Evolutionary conservation across 352 stramenopile genomes (phyloP).

Genomic region (Phytophthora pisi): DNA sequence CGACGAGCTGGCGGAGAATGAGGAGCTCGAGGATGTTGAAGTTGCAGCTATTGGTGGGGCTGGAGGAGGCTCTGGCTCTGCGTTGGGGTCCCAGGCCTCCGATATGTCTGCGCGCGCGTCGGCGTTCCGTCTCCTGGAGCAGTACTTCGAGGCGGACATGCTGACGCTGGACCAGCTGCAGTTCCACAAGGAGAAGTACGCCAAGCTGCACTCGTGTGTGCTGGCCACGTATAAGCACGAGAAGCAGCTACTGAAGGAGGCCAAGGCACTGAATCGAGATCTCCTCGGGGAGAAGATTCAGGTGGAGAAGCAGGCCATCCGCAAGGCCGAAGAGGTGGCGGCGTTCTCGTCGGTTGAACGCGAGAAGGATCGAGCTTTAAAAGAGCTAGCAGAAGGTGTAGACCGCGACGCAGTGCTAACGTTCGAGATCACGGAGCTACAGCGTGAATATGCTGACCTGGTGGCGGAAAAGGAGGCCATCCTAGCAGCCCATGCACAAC

Average conservation of each 20-base stretch:
- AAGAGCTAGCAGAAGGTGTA: conserved; percentile 77
- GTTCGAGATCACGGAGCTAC: conserved; percentile 89
- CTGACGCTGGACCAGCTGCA: conserved; percentile 78
- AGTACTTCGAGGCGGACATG: conserved; percentile 88
- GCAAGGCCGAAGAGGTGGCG: conserved; percentile 80
- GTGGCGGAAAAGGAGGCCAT: conserved; percentile 78
- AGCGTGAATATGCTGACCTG: conserved; percentile 81
- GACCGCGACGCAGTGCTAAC: conserved; percentile 83
- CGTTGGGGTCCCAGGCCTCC: conserved; percentile 30
- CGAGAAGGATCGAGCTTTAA: conserved; percentile 78
- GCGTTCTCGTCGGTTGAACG: conserved; percentile 77
- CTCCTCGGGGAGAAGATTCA: conserved; percentile 87
- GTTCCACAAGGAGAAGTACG: conserved; percentile 86
- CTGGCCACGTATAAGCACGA: conserved; percentile 85
- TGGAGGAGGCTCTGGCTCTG: conserved; percentile 20
- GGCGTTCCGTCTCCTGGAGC: conserved; percentile 78
- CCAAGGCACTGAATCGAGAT: conserved; percentile 86
- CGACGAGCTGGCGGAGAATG: conserved; percentile 17
- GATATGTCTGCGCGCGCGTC: conserved; percentile 65
- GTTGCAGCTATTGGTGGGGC: background rate
- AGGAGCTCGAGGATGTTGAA: conserved; percentile 18
- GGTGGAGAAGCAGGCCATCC: conserved; percentile 87
- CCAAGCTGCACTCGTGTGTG: conserved; percentile 68
- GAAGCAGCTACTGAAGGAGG: conserved; percentile 78
- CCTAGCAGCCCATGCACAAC: conserved; percentile 72